Base-by-base conservation (phyloP, 1,139 yeast species). In the Keqinozyma sinolaborantium region DNA sequence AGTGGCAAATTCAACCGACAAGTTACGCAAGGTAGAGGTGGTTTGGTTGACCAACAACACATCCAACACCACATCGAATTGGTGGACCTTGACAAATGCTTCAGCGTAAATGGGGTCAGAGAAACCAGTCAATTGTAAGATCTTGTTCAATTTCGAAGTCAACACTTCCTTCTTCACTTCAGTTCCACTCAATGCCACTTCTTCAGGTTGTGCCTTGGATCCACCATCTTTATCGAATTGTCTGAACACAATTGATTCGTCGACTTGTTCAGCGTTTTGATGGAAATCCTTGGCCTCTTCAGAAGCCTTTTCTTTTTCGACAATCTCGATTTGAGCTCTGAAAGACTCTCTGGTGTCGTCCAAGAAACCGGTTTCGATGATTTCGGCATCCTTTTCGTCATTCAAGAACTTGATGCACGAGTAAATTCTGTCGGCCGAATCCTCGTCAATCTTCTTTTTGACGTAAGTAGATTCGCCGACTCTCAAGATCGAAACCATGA, bases 71-170 rank as follows among this genome's bases (percentile, higher is more conserved):
- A 94, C 95, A 58, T 94, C 98, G 57, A 84, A 92, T 60, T 94
- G 98, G 50, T 92, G 95, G 14, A 88, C 94, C 45, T 86, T 86
- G 45, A 94, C 86, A 51, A 83, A 86, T 0, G 97, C 98, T 62
- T 94, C 99, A 4, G 96, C 97, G 53, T 94, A 94, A 25, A 94
- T 95, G 15, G 98, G 95, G 56, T 94, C 99, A 1, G 96, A 85
- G 60, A 88, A 94, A 23, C 99, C 99, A 19, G 98, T 92, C 44
- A 94, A 76, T 57, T 87, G 97, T 34, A 88, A 81, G 48, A 94
- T 86, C 58, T 86, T 87, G 56, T 80, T 83, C 51, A 94, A 74
- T 60, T 87, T 83, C 1, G 97, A 87, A 15, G 79, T 70, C 47
- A 74, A 70, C 46, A 73, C 78, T 50, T 79, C 86, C 50, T 62